A percentile compares a stretch with the other conserved stretches of the same genome.
Evolutionary conservation across 257 asterid species (phyloP).

Genomic region (Lantana camara): DNA sequence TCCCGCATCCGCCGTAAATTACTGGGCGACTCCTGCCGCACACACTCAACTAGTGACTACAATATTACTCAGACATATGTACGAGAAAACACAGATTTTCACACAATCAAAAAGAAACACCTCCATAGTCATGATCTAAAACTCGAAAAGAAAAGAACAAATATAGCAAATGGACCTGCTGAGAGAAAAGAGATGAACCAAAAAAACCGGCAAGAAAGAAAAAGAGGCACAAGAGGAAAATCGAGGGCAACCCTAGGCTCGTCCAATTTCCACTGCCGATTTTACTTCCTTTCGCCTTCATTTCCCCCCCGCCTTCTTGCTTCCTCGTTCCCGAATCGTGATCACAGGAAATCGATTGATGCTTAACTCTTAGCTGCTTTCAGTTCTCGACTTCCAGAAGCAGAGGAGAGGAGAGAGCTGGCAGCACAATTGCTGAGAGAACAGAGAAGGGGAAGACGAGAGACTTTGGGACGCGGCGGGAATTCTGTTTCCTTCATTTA

Average conservation of each 20-base stretch:
- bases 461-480: conserved; percentile 49
- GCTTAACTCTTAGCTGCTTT: background rate
- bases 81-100: background rate
- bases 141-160: no score
- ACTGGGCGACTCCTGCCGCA: conserved; percentile 45
- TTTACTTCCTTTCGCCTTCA: conserved; percentile 69
- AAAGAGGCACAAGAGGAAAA: conserved; percentile 73
- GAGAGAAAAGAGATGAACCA: conserved; percentile 73
- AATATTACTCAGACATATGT: no score
- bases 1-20: conserved; percentile 44
- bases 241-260: conserved; percentile 56
- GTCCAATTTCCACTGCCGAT: conserved; percentile 47
- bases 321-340: conserved; percentile 16
- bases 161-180: conserved; percentile 49
- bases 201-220: conserved; percentile 84
- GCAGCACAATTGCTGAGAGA: background rate
- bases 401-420: background rate
- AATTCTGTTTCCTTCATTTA: conserved; percentile 11
- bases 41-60: conserved; percentile 19
- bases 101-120: background rate
- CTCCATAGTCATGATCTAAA: background rate
- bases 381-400: background rate
- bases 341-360: conserved; percentile 24
- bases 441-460: background rate
- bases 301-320: conserved; percentile 27